Conservation (phyloP, 192 early-diverging fungal genomes). For the Coemansia sp. region DNA sequence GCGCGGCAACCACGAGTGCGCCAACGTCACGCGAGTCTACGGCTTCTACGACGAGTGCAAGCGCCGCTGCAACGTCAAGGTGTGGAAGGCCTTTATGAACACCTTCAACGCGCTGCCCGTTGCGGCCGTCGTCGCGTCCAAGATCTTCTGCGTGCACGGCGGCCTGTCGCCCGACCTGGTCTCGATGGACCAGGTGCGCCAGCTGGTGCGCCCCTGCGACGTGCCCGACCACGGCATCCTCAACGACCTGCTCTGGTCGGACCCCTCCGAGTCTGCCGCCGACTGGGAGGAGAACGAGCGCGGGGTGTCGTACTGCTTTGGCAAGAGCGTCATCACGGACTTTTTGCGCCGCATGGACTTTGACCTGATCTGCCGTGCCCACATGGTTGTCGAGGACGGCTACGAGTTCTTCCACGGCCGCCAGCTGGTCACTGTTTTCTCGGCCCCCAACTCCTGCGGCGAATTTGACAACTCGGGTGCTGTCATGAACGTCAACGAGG, state of each 20-base stretch:
- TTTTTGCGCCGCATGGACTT: conserved; percentile 85
- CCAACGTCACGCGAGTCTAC: conserved; percentile 88
- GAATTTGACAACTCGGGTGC: conserved; percentile 92
- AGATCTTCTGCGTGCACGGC: conserved; percentile 96
- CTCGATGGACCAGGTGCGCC: conserved; percentile 85
- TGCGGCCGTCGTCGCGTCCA: conserved; percentile 83
- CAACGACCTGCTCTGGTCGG: conserved; percentile 92
- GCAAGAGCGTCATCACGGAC: conserved; percentile 74
- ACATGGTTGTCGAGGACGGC: conserved; percentile 97
- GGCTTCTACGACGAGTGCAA: conserved; percentile 99
- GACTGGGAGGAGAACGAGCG: conserved; percentile 94
- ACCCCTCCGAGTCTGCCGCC: conserved; percentile 72
- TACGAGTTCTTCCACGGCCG: conserved; percentile 95
- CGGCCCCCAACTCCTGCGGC: conserved; percentile 96
- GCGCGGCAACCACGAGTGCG: conserved; percentile 96
- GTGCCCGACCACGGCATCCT: conserved; percentile 90
- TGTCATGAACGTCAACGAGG: conserved; percentile 89
- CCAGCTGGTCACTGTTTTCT: conserved; percentile 88
- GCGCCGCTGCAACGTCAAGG: conserved; percentile 76
- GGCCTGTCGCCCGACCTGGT: conserved; percentile 76
- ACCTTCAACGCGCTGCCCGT: conserved; percentile 94
- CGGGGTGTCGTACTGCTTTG: conserved; percentile 94
- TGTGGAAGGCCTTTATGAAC: conserved; percentile 90
- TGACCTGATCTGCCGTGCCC: conserved; percentile 88
- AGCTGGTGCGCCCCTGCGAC: conserved; percentile 75